phyloP scores from a whole-genome alignment of 1,284 basidiomycete species.

The Cryptococcus sp. region DNA sequence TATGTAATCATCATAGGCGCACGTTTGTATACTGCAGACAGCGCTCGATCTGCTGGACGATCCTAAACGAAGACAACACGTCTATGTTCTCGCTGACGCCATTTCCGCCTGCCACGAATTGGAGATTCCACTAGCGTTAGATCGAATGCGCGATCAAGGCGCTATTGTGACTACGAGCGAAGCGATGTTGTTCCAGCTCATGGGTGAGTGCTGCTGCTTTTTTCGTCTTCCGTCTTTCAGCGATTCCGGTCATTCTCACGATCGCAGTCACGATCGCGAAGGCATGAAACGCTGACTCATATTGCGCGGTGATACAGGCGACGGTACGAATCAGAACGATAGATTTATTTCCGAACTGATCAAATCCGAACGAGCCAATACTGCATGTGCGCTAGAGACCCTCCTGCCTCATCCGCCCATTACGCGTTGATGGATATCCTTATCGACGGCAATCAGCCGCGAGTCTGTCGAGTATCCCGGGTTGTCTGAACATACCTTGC shows the following conservation, averaged over 20 bases:
- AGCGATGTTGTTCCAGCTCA: conserved; percentile 72
- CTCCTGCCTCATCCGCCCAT: neutral
- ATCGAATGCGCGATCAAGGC: conserved; percentile 70
- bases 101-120: conserved; percentile 72
- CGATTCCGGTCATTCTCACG: too few relatives aligned
- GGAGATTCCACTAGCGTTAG: conserved; percentile 54
- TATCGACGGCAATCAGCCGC: neutral
- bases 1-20: conserved; percentile 56
- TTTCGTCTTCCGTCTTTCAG: neutral
- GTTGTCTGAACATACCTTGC: too few relatives aligned
- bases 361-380: neutral
- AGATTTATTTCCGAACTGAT: neutral
- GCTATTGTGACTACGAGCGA: conserved; percentile 78
- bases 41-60: conserved; percentile 62
- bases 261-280: too few relatives aligned
- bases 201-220: conserved; percentile 21
- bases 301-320: neutral
- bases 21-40: conserved; percentile 85
- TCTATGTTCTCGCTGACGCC: conserved; percentile 71
- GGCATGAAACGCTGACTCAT: neutral
- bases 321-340: neutral
- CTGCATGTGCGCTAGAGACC: neutral
- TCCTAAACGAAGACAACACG: neutral
- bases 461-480: too few relatives aligned
- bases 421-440: neutral